Base-by-base conservation (phyloP, 257 asterid species). In the Lycium ferocissimum region DNA sequence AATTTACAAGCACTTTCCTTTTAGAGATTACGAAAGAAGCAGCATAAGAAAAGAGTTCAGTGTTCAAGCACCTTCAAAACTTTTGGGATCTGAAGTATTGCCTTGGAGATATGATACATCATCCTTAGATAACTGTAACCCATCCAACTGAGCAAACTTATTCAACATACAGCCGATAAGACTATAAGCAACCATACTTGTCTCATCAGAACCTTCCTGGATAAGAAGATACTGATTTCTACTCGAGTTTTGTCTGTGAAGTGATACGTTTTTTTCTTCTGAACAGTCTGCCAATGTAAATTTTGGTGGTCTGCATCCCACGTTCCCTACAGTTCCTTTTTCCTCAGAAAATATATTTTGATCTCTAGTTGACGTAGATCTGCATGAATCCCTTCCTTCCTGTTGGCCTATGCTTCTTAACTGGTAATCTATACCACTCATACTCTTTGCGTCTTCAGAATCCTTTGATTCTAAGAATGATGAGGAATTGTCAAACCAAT, bases 131-230 rank as follows among this genome's bases (percentile, higher is more conserved):
- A 94, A 80, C 80, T 70, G 80, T 63, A 92, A 45, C 66, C 91
- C 90, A 73, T 88, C 91, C 15, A 71, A 56, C 86, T 87, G 82
- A 51, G 97, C 92, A 83, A 93, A 88, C 84, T 89, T 89, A 57
- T 91, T 87, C 85, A 96, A 84, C 85, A 92, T 84, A 85, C 86
- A 81, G 84, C 94, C 98, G 47, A 91, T 91, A 84, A 92, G 85
- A 71, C 82, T 84, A 85, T 93, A 92, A 73, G 95, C 94, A 67
- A 86, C 86, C 90, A 91, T 90, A 84, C 95, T 92, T 58, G 97
- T 88, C 70, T 66, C 87, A 88, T 97, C 98, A 90, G 98, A 93
- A 87, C 96, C 97, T 90, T 91, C 93, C 90, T 97, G 98, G 83
- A 94, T 85, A 65, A 86, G 88, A 81, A 94, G 98, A 92, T 96